phyloP scores from a whole-genome alignment of 352 stramenopile genomes.

The Globisporangium canariense region DNA sequence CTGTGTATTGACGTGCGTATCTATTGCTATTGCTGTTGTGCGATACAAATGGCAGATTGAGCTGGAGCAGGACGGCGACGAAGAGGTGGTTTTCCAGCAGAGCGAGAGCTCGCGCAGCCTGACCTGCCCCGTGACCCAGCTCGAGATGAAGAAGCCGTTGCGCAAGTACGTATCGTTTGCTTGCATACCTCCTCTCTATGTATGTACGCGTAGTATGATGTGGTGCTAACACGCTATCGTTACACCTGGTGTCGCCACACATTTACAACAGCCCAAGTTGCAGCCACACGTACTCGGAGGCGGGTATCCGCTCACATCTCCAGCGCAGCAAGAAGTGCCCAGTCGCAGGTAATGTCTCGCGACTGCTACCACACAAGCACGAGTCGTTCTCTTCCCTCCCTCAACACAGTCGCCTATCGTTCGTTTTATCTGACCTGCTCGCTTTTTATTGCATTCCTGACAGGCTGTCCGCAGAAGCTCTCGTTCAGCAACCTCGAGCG shows the following conservation, averaged over 20 bases:
- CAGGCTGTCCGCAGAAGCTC: constrained; percentile 71
- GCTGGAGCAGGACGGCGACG: constrained; percentile 57
- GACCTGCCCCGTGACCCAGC: constrained; percentile 77
- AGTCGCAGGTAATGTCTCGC: constrained; percentile 44
- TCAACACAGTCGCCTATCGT: background rate
- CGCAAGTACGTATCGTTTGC: constrained; percentile 45
- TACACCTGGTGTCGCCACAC: background rate
- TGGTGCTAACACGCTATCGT: background rate
- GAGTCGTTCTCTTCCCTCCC: background rate
- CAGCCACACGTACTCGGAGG: constrained; percentile 78
- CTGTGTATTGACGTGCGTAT: background rate
- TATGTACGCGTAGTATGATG: background rate
- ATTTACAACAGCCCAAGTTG: constrained; percentile 46
- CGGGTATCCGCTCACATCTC: constrained; percentile 70
- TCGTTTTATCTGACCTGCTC: background rate
- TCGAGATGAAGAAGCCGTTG: constrained; percentile 76
- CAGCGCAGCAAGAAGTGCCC: constrained; percentile 74
- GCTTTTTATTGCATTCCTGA: constrained; percentile 2
- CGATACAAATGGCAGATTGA: constrained; percentile 49
- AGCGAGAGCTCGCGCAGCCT: constrained; percentile 72
- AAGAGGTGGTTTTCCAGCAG: constrained; percentile 79
- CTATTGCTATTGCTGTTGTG: background rate
- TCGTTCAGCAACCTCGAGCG: constrained; percentile 60
- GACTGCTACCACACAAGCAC: too few species aligned
- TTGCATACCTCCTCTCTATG: background rate